Base-by-base conservation (phyloP, 1,284 basidiomycete species). In the Erythrobasidium hasegawianum region DNA sequence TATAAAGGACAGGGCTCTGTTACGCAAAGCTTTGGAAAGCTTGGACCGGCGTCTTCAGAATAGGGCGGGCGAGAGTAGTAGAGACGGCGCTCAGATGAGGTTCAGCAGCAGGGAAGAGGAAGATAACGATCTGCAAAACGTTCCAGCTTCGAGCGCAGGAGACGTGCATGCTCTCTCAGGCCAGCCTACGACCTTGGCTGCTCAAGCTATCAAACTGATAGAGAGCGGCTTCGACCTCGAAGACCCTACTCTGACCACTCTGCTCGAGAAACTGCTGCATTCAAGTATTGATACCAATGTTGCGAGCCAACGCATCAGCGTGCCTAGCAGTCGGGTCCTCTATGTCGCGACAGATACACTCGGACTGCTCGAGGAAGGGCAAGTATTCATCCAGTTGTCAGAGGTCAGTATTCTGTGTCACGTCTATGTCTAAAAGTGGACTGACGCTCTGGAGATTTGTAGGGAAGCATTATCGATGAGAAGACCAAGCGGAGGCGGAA, bases 371-470 rank as follows among this genome's bases (percentile, higher is more conserved):
- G 55, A 71, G 16, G 71, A 72, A 38, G 71, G 69, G 26, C 70
- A 75, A 57, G 72, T 76, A 24, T 74, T 73, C 57, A 72, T 72
- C 39, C 73, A 73, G 16, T 69, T 71, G 26, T 68, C 69, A 5
- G 72, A 73, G 26, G 59, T 61, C 24, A 39, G 50, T 7, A n/a
- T n/a, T n/a, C n/a, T n/a, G n/a, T n/a, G n/a, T n/a, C n/a, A n/a
- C n/a, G n/a, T n/a, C n/a, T n/a, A n/a, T n/a, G n/a, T n/a, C n/a
- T n/a, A n/a, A n/a, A n/a, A n/a, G n/a, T n/a, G n/a, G n/a, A n/a
- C n/a, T n/a, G n/a, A n/a, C n/a, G n/a, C n/a, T n/a, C n/a, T n/a
- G n/a, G n/a, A n/a, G n/a, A n/a, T n/a, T n/a, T n/a, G n/a, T n/a
- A 58, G 54, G 47, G 14, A 16, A 45, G 49, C 3, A 20, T 73